Evolutionary conservation across 306 rosid genomes (phyloP).

Genomic region (Cicer chorassanicum): DNA sequence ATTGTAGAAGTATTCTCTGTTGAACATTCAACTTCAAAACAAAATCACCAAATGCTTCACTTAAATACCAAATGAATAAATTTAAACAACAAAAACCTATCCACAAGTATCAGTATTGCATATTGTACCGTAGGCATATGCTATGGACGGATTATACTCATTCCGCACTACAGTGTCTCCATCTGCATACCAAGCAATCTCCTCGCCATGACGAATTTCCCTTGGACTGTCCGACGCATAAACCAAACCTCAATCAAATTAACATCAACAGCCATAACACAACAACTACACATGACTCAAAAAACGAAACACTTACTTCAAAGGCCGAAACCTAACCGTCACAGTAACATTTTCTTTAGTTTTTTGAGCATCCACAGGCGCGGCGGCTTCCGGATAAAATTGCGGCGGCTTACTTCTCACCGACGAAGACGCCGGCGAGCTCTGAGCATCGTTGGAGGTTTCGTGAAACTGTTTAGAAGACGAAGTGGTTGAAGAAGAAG

Average conservation of each 20-base stretch:
- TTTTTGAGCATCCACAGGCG: conserved; percentile 55
- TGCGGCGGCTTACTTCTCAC: conserved; percentile 81
- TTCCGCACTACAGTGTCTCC: conserved; percentile 91
- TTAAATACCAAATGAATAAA: conserved; percentile 26
- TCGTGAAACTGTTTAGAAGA: conserved; percentile 80
- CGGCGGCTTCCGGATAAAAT: conserved; percentile 60
- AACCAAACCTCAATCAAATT: conserved; percentile 45
- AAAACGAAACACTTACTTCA: conserved; percentile 57
- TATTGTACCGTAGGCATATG: conserved; percentile 88
- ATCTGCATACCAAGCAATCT: conserved; percentile 99
- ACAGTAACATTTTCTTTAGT: conserved; percentile 94
- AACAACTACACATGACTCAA: background rate
- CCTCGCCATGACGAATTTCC: conserved; percentile 98
- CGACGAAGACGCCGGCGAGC: conserved; percentile 95
- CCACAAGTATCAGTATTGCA: conserved; percentile 32
- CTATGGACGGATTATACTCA: conserved; percentile 90
- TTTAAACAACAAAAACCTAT: conserved; percentile 33
- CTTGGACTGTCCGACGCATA: conserved; percentile 58
- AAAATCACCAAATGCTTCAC: conserved; percentile 35
- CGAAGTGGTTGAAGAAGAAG: conserved; percentile 83
- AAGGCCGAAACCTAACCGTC: conserved; percentile 95
- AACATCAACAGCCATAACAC: conserved; percentile 10
- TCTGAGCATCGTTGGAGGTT: conserved; percentile 62
- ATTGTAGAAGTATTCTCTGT: conserved; percentile 7
- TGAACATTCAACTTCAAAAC: conserved; percentile 40